These are phyloP conservation scores for Talaromyces piceae DNA, from an alignment of 2,329 filamentous ascomycete genomes.

Conservation along the genomic window DNA sequence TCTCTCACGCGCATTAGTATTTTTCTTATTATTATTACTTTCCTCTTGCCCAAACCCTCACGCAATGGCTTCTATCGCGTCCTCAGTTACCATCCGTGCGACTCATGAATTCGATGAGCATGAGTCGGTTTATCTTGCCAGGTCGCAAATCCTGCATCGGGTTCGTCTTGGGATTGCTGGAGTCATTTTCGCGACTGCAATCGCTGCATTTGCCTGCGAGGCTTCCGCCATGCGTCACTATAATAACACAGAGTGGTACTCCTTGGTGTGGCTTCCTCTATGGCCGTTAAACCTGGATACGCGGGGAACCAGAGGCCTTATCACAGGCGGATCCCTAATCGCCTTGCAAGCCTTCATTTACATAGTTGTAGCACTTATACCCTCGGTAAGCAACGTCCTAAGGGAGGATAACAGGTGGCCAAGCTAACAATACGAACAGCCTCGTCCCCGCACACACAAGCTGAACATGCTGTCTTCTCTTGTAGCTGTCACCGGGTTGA, in stretches of 20 bases:
- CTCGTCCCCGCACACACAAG: slow-evolving; percentile 26
- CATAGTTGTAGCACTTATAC: slow-evolving; percentile 24
- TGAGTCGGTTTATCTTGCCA: slow-evolving; percentile 30
- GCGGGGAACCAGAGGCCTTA: slow-evolving; percentile 29
- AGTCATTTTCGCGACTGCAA: slow-evolving; percentile 22
- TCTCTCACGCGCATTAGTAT: background rate
- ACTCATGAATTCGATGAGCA: slow-evolving; percentile 28
- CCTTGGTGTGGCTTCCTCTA: slow-evolving; percentile 26
- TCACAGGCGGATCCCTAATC: slow-evolving; percentile 32
- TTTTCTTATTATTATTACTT: slow-evolving; percentile 4
- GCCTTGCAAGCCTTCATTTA: slow-evolving; percentile 26
- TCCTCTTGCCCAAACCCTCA: background rate
- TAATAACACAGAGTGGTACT: slow-evolving; percentile 28
- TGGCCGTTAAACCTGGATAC: slow-evolving; percentile 39
- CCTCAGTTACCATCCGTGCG: slow-evolving; percentile 21
- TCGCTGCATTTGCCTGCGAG: slow-evolving; percentile 30
- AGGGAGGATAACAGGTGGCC: background rate
- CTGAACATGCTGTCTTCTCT: slow-evolving; percentile 28
- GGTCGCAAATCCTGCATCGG: slow-evolving; percentile 26
- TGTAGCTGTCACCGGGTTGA: slow-evolving; percentile 28
- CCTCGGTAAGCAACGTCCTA: slow-evolving; percentile 24
- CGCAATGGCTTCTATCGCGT: slow-evolving; percentile 16
- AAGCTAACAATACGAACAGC: slow-evolving; percentile 17
- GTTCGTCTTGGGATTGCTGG: slow-evolving; percentile 27
- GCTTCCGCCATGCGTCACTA: slow-evolving; percentile 34